These are phyloP conservation scores for Fusarium pseudoanthophilum DNA, from an alignment of 2,329 filamentous ascomycete species.

Conservation along the genomic window DNA sequence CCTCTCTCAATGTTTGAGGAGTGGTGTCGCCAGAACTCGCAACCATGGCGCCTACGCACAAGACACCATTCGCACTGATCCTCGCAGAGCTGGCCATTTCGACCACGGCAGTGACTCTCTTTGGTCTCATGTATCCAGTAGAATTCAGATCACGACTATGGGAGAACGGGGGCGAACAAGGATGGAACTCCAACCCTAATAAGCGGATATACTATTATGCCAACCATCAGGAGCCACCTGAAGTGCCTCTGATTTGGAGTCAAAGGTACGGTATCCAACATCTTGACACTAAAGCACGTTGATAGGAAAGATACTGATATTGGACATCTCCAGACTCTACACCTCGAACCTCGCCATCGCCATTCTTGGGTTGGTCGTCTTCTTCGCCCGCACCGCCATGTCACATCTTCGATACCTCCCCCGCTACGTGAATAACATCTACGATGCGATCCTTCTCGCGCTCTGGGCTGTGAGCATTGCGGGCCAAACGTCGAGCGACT, in stretches of 20 bases:
- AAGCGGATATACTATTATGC: slow-evolving; percentile 47
- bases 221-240: slow-evolving; percentile 45
- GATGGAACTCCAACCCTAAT: slow-evolving; percentile 47
- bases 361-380: slow-evolving; percentile 45
- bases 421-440: slow-evolving; percentile 39
- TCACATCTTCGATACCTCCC: slow-evolving; percentile 39
- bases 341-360: slow-evolving; percentile 47
- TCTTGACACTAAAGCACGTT: rapidly evolving
- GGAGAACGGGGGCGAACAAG: slow-evolving; percentile 44
- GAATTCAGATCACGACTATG: slow-evolving; percentile 41
- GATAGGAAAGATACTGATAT: neutral
- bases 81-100: slow-evolving; percentile 36
- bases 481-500: slow-evolving; percentile 40
- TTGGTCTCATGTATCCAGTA: slow-evolving; percentile 40
- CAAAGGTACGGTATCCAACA: slow-evolving; percentile 33
- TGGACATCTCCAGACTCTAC: slow-evolving; percentile 32
- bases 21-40: neutral
- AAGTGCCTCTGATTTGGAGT: slow-evolving; percentile 44
- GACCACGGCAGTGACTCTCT: slow-evolving; percentile 23
- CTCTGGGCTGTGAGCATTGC: slow-evolving; percentile 45
- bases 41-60: slow-evolving; percentile 17
- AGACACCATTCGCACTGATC: slow-evolving; percentile 22
- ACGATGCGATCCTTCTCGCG: slow-evolving; percentile 44
- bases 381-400: slow-evolving; percentile 42
- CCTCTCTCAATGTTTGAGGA: neutral